Evolutionary conservation across 169 alveolate genomes (phyloP).

Genomic region (Eimeria praecox): DNA sequence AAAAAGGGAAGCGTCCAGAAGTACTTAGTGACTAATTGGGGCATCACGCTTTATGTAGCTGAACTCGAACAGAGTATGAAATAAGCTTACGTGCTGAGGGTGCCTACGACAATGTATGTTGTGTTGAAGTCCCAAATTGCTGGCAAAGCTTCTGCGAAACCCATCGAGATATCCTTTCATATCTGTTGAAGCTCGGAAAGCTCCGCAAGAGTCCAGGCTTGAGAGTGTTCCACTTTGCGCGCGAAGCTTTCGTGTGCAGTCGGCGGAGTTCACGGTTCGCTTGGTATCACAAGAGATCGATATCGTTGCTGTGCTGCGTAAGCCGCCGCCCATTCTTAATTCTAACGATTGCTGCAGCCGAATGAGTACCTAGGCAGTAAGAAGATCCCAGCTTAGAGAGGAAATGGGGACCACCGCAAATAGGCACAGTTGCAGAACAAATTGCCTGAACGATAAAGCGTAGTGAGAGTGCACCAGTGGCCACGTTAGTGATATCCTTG

Average conservation of each 20-base stretch:
- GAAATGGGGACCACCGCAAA: neutral
- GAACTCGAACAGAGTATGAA: neutral
- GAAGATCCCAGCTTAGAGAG: neutral
- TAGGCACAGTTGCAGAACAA: neutral
- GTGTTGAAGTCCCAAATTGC: neutral
- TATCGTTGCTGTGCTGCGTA: too few species aligned
- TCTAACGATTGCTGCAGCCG: neutral
- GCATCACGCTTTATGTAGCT: too few species aligned
- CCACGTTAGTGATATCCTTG: neutral
- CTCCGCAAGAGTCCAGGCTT: neutral
- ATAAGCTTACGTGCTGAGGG: neutral
- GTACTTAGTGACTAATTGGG: too few species aligned
- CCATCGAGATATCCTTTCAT: neutral
- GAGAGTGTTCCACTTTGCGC: neutral
- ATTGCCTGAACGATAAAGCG: neutral
- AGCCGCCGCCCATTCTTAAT: neutral
- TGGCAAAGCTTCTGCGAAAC: neutral
- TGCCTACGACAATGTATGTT: too few species aligned
- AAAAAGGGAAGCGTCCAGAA: too few species aligned
- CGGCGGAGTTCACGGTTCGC: neutral
- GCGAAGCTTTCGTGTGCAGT: neutral
- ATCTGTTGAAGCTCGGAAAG: neutral
- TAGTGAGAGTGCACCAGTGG: neutral
- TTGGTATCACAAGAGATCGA: neutral
- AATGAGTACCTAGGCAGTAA: neutral